Evolutionary conservation across 495 filamentous ascomycete genomes (phyloP), one percentile per base, ranked within the genome.

Genomic region (Podospora bellae-mahoneyi): DNA sequence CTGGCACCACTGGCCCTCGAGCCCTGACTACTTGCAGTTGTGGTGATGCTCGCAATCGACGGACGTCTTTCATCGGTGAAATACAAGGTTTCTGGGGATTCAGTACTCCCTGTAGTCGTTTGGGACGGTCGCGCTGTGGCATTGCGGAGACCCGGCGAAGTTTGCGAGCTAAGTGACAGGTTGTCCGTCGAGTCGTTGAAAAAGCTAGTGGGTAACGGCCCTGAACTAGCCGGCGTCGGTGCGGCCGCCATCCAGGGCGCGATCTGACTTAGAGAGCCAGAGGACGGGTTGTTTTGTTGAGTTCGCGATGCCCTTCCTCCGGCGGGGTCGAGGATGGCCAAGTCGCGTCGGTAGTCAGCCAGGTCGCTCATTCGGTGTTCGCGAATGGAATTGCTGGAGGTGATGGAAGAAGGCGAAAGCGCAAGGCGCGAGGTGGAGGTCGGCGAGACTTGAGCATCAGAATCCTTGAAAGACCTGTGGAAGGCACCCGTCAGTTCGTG

Each of bases 21-120:
- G 7, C 93, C 95, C 65, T 90, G 88, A 70, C 95, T 98, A 75
- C 94, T 96, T 5, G 91, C 90, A 54, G 91, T 96, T 9, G 90
- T 95, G 55, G 89, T 82, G 60, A 89, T 89, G 76, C 94, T 97
- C 9, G 93, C 92, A 66, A 93, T 85, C 23, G 96, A 98, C 13
- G 96, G 96, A 62, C 96, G 86, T 64, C 95, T 84, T 67, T 92
- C 88, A 64, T 96, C 91, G 63, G 84, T 83, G 72, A 87, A 87
- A 68, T 87, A 89, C 30, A 86, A 81, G 28, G 85, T 79, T 39
- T 89, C 88, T 15, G 89, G 84, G 30, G 90, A 92, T 66, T 92
- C 91, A 73, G 86, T 91, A 61, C 82, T 83, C 54, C 82, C 81
- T 0, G 84, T 63, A 20, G 78, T 70, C 62, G 76, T 77, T 39